Base-by-base conservation (phyloP, 441 rosid species). In the Erodium moschatum region DNA sequence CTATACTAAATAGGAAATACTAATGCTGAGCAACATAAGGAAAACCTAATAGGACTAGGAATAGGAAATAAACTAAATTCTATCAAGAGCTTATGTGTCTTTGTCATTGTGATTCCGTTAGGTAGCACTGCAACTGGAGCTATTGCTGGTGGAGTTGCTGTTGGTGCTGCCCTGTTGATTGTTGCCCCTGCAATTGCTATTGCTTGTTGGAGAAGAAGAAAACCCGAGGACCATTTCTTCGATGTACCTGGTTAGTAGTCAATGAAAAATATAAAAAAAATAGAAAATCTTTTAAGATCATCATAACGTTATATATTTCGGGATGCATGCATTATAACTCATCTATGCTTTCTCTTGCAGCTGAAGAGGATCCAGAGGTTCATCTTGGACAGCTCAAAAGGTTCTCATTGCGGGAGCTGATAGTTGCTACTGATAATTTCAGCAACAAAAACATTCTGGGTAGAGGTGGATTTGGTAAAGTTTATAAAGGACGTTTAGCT, bases 311-410 rank as follows among this genome's bases (percentile, higher is more conserved):
- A 19, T 38, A 5, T 7, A 21, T n/a, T 2, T 52, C 18, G n/a
- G 42, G 67, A 67, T 48, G 38, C 15, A 67, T 48, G 38, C 15
- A 24, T 24, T 24, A 24, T 69, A 31, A 69, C 65, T 60, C 27
- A 2, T 52, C 60, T 52, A 20, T 18, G 46, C 0, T 29, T 38
- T 29, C 20, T 38, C 16, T 69, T 60, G 48, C 72, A 69, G 72
- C 66, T 60, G 72, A 69, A 44, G 72, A 38, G 35, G 66, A 69
- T 69, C 66, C 72, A 20, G 66, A 69, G 54, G 71, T 69, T 40
- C 72, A 69, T 40, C 66, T 58, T 3, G 72, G 72, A 61, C 72
- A 69, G 66, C 66, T 60, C 72, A 69, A 69, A 61, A 60, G 72
- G 60, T 69, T 69, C 18, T 38, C 72, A 11, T 50, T 60, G 29